A percentile compares a stretch with the other conserved stretches of the same genome.
Evolutionary conservation across 2,329 filamentous ascomycete genomes (phyloP).

Genomic region (Aureobasidium mangrovei): DNA sequence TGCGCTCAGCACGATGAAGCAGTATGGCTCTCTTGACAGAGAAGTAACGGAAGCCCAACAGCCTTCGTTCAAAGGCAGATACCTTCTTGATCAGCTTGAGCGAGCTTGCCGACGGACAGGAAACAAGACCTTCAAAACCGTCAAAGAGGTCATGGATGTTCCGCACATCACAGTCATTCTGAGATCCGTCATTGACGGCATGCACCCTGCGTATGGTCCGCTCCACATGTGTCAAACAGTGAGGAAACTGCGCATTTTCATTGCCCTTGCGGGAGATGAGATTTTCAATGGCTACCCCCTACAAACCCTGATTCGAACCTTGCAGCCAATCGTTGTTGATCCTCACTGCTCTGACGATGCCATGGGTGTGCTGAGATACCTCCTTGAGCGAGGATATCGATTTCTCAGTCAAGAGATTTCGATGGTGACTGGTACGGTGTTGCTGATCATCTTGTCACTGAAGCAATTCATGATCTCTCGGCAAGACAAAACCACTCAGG

Average conservation of each 20-base stretch:
- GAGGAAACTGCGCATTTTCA: constrained; percentile 72
- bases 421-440: constrained; percentile 70
- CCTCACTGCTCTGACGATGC: constrained; percentile 85
- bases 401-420: constrained; percentile 59
- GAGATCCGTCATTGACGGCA: constrained; percentile 68
- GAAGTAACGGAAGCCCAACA: constrained; percentile 71
- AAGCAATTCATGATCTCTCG: constrained; percentile 65
- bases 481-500: constrained; percentile 73
- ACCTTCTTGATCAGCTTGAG: constrained; percentile 64
- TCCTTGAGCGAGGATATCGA: constrained; percentile 58
- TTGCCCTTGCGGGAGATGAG: constrained; percentile 65
- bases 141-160: constrained; percentile 31
- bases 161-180: constrained; percentile 35
- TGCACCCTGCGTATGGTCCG: constrained; percentile 75
- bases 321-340: constrained; percentile 71
- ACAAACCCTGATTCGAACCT: constrained; percentile 78
- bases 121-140: constrained; percentile 61
- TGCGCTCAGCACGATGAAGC: constrained; percentile 60
- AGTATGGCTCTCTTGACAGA: constrained; percentile 55
- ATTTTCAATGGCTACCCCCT: constrained; percentile 73
- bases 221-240: constrained; percentile 80
- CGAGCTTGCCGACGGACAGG: constrained; percentile 67
- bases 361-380: constrained; percentile 75
- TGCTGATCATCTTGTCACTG: constrained; percentile 72
- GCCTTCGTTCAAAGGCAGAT: constrained; percentile 73